These are phyloP conservation scores for Suillus alpinus DNA, from an alignment of 768 basidiomycete genomes.

Conservation along the genomic window DNA sequence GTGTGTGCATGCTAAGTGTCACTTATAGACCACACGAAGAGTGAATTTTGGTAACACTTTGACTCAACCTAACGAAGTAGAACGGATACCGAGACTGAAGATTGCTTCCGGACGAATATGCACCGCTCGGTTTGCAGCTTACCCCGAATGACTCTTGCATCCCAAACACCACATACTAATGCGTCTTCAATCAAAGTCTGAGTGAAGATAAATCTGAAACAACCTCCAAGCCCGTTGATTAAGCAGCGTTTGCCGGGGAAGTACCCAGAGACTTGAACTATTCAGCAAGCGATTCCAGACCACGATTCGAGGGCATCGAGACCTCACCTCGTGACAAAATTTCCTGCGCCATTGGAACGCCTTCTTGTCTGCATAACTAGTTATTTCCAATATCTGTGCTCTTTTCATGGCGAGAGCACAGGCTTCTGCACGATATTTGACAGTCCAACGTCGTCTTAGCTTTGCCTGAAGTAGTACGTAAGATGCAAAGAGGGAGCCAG, in stretches of 20 bases:
- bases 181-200: background rate
- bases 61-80: background rate
- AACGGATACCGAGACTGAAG: background rate
- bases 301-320: background rate
- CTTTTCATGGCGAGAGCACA: constrained; percentile 50
- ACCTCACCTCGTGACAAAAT: constrained; percentile 49
- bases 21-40: no score
- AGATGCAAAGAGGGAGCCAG: constrained; percentile 2
- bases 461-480: constrained; percentile 30
- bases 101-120: background rate
- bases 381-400: constrained; percentile 28
- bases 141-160: background rate
- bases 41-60: background rate
- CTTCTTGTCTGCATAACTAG: constrained; percentile 36
- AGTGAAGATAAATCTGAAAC: background rate
- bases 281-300: background rate
- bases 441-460: constrained; percentile 42
- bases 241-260: background rate
- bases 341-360: constrained; percentile 54
- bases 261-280: background rate
- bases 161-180: background rate
- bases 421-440: constrained; percentile 49
- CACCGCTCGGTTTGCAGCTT: background rate
- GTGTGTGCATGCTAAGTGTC: no score
- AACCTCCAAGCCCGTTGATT: background rate